A percentile compares a stretch with the other conserved stretches of the same genome.
Conservation (phyloP, 441 rosid species). For the Lepidium campestre region DNA sequence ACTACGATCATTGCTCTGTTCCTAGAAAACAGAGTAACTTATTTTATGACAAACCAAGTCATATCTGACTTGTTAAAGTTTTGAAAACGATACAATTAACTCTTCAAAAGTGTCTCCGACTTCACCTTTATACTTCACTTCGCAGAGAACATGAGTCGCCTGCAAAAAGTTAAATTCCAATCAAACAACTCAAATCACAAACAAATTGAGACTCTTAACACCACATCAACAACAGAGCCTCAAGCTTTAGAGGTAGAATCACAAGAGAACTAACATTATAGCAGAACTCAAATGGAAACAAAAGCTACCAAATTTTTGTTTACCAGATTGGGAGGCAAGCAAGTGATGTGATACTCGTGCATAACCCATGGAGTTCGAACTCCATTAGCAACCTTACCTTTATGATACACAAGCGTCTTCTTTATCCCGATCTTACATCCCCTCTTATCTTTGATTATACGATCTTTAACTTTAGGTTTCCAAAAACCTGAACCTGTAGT, state of each 20-base stretch:
- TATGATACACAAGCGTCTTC: constrained; percentile 15
- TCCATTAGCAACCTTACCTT: not conserved
- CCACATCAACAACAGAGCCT: not conserved
- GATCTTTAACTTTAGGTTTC: constrained; percentile 12
- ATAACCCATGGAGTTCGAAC: constrained; percentile 7
- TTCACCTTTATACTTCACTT: not conserved
- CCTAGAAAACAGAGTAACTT: no score
- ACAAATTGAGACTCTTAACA: not conserved
- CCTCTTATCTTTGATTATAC: not conserved
- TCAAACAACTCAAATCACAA: no score
- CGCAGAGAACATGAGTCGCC: constrained; percentile 7
- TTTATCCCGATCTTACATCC: constrained; percentile 7
- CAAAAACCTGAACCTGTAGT: constrained; percentile 8
- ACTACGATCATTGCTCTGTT: no score
- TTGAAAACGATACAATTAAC: no score
- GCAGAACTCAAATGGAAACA: no score
- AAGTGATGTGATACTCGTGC: constrained; percentile 25
- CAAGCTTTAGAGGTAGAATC: not conserved
- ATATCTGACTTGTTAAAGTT: no score
- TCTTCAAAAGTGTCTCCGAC: not conserved
- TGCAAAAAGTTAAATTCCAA: not conserved
- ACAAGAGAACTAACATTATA: not conserved
- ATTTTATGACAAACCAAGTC: no score
- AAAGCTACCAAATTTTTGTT: not conserved
- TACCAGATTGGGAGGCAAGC: constrained; percentile 5